These are phyloP conservation scores for Hordeum marinum DNA, from an alignment of 176 grass and related monocot species.

Conservation along the genomic window DNA sequence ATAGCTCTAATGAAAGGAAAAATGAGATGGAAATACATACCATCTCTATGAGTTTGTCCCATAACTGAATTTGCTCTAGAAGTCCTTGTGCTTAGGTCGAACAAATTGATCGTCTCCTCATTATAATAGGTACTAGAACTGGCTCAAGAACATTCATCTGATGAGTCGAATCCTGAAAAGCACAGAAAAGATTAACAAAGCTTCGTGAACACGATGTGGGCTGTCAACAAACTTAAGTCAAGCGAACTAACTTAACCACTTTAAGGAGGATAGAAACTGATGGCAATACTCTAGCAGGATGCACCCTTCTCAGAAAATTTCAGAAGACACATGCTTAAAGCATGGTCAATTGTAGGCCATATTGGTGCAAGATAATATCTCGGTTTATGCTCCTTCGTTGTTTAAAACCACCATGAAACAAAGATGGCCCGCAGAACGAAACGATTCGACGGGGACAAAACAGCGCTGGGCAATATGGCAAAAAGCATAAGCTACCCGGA, in stretches of 20 bases:
- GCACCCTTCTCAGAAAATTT: background rate
- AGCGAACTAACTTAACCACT: background rate
- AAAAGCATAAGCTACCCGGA: background rate
- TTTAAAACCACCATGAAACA: background rate
- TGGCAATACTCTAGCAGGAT: constrained; percentile 6
- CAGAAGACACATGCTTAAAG: background rate
- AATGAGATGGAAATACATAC: constrained; percentile 14
- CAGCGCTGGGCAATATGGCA: constrained; percentile 7
- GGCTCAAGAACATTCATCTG: constrained; percentile 8
- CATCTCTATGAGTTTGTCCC: constrained; percentile 44
- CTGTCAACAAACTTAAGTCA: background rate
- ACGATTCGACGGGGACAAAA: background rate
- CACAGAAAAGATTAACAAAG: background rate
- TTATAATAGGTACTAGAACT: background rate
- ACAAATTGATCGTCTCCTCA: constrained; percentile 32
- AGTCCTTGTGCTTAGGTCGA: constrained; percentile 38
- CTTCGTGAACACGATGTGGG: background rate
- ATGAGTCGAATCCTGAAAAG: constrained; percentile 17
- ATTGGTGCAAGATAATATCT: background rate
- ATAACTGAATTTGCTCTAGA: constrained; percentile 31
- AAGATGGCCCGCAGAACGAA: background rate
- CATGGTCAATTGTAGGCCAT: background rate
- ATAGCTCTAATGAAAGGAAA: background rate
- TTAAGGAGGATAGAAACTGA: constrained; percentile 9
- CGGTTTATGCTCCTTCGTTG: background rate